A percentile compares a stretch with the other conserved stretches of the same genome.
These are phyloP conservation scores for Coffea eugenioides DNA, from an alignment of 257 asterid species.

Conservation along the genomic window DNA sequence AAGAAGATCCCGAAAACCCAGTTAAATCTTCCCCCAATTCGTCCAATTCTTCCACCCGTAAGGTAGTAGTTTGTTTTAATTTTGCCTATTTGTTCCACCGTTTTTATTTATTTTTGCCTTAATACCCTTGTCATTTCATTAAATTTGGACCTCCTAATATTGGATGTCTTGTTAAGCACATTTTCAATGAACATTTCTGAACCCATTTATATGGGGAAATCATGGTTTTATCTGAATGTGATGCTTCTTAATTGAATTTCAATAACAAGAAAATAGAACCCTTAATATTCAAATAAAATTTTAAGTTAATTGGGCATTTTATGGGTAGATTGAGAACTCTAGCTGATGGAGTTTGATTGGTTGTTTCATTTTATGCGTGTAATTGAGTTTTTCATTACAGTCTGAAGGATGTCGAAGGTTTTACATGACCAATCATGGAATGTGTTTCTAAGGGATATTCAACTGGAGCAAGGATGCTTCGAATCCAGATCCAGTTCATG, in stretches of 20 bases:
- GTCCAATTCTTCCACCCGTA: slow-evolving; percentile 78
- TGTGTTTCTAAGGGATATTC: no score
- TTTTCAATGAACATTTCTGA: neutral
- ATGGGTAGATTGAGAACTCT: neutral
- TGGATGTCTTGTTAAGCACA: neutral
- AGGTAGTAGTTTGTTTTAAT: slow-evolving; percentile 36
- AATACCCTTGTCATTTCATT: neutral
- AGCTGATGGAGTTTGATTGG: neutral
- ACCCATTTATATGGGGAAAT: neutral
- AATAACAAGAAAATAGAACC: neutral
- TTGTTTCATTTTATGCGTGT: no score
- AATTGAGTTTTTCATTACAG: no score
- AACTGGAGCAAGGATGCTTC: neutral
- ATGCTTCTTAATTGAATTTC: neutral
- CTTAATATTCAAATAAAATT: no score
- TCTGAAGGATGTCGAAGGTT: neutral
- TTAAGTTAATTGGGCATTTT: neutral
- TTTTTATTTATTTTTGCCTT: neutral
- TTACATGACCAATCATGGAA: neutral
- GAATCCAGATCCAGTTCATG: neutral
- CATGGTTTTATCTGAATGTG: neutral
- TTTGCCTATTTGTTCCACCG: neutral
- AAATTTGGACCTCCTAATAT: neutral
- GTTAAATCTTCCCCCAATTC: slow-evolving; percentile 61
- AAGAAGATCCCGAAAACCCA: slow-evolving; percentile 81